phyloP scores from a whole-genome alignment of 192 early-diverging fungal genomes.

The Piromyces sp. region DNA sequence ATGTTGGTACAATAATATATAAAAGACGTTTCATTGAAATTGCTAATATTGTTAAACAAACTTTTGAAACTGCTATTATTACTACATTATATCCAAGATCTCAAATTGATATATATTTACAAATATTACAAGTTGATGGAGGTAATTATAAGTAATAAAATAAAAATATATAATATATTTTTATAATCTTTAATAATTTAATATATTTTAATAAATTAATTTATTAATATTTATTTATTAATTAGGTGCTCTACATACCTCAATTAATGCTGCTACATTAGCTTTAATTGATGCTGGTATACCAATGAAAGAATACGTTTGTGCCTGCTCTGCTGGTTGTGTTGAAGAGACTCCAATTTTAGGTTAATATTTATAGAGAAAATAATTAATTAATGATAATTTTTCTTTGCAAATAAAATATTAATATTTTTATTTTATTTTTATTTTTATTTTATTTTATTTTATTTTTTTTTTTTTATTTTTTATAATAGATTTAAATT shows the following conservation, averaged over 20 bases:
- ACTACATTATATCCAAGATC: constrained; percentile 59
- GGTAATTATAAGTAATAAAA: constrained; percentile 17
- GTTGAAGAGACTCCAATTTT: constrained; percentile 56
- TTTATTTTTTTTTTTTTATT: neutral
- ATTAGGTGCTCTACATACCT: constrained; percentile 38
- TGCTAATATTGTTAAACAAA: constrained; percentile 65
- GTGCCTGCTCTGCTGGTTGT: constrained; percentile 73
- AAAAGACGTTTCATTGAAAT: constrained; percentile 65
- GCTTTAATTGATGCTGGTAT: constrained; percentile 68
- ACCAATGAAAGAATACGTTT: constrained; percentile 66
- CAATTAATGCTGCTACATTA: constrained; percentile 69
- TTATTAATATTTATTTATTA: neutral
- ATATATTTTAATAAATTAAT: neutral
- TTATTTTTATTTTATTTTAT: neutral
- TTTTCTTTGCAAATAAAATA: no score
- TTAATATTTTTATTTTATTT: no score
- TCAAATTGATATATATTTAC: constrained; percentile 83
- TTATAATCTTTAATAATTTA: neutral
- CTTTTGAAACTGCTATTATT: constrained; percentile 77
- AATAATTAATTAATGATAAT: no score
- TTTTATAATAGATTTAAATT: constrained; percentile 53
- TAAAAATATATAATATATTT: neutral
- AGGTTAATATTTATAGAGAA: constrained; percentile 14
- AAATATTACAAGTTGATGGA: constrained; percentile 86
- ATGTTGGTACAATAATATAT: no score